Evolutionary conservation across 805 yeast genomes (phyloP), one percentile per base, ranked within the genome.

Genomic region (Hanseniaspora singularis): DNA sequence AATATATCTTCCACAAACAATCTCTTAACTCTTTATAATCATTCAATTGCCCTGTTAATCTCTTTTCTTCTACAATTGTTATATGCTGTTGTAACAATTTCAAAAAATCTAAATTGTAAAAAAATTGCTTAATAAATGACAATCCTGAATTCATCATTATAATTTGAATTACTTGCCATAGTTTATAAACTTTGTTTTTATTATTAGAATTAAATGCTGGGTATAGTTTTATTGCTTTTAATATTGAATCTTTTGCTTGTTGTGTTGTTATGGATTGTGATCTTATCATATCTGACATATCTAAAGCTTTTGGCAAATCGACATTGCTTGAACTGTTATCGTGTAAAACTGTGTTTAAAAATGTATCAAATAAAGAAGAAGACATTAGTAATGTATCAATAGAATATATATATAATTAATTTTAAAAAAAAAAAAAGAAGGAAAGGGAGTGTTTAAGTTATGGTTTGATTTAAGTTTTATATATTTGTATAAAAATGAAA

Each of bases 241-340:
- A 79, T 67, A 86, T 86, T 51, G 89, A 64, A n/a, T 79, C 67
- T 53, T 94, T 67, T 88, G 89, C 82, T 48, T 81, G 89, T 55
- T 76, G 81, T 2, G 96, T 75, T 0, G 79, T 71, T 9, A 86
- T 76, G 50, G 79, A 76, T 57, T 86, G 86, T 38, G 89, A 77
- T 53, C 96, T 73, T 32, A 92, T 84, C 34, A 78, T 59, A 61
- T 92, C 98, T 42, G 95, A 81, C 46, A 89, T 74, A 58, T 92
- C 97, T 50, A 92, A 68, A 12, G 89, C 87, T 38, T 71, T 65
- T 12, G 75, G 70, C 50, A 81, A 65, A 18, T 43, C 47, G 3
- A 43, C 23, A 20, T 43, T 40, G 7, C 23, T 22, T 11, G 24
- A 20, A 3, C n/a, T 36, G 36, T 43, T 43, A 30, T 43, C 47